A percentile compares a stretch with the other conserved stretches of the same genome.
Conservation (phyloP, 2,329 filamentous ascomycete genomes). For the Fusarium nurragi region DNA sequence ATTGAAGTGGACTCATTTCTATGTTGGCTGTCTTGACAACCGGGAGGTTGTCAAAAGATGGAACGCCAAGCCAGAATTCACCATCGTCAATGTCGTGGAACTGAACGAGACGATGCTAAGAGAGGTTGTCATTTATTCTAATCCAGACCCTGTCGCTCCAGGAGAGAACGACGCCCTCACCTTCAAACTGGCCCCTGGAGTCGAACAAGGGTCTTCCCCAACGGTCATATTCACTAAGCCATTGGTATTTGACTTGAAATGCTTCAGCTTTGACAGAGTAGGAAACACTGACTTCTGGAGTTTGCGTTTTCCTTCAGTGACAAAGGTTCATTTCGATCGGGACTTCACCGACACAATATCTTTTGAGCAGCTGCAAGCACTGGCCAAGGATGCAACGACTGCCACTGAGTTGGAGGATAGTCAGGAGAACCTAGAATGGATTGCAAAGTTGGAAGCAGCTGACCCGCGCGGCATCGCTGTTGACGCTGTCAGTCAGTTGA, state of each 20-base stretch:
- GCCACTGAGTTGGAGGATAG: constrained; percentile 62
- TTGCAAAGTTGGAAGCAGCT: constrained; percentile 65
- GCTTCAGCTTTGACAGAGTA: constrained; percentile 80
- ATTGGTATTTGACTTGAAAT: constrained; percentile 81
- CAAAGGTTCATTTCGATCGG: constrained; percentile 81
- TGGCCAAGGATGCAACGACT: constrained; percentile 67
- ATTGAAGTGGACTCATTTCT: constrained; percentile 81
- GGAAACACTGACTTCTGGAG: constrained; percentile 76
- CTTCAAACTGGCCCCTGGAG: constrained; percentile 58
- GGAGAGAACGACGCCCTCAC: constrained; percentile 54
- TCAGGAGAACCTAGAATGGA: constrained; percentile 70
- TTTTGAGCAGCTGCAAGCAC: constrained; percentile 73
- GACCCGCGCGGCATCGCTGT: constrained; percentile 57
- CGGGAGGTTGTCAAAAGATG: constrained; percentile 65
- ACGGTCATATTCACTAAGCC: constrained; percentile 72
- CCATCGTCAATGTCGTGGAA: constrained; percentile 71
- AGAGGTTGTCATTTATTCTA: constrained; percentile 59
- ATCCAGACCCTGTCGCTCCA: constrained; percentile 53
- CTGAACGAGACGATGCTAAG: constrained; percentile 62
- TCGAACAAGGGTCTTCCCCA: constrained; percentile 55
- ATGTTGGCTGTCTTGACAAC: constrained; percentile 79
- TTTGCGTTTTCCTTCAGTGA: constrained; percentile 78
- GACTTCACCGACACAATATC: constrained; percentile 73
- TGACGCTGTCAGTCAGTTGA: constrained; percentile 59
- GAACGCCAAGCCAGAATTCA: constrained; percentile 66